Evolutionary conservation across 495 filamentous ascomycete species (phyloP).

Genomic region (Thozetella sp.): DNA sequence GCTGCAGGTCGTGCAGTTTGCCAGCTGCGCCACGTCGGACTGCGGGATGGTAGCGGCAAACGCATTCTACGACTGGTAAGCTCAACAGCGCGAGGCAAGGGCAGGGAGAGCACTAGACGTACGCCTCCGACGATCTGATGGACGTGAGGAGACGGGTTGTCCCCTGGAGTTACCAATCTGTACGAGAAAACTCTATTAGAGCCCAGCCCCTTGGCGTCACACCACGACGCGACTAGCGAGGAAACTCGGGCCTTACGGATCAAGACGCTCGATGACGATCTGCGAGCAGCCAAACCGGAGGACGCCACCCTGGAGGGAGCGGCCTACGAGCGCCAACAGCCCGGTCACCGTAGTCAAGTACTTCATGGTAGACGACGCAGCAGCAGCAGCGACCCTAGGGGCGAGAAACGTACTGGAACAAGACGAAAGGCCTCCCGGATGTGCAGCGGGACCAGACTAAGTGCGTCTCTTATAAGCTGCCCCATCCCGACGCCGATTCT

Average conservation of each 20-base stretch:
- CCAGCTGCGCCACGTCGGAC: constrained; percentile 17
- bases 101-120: no score
- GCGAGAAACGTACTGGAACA: background rate
- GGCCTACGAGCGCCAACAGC: background rate
- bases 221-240: background rate
- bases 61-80: constrained; percentile 12
- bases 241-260: constrained; percentile 2
- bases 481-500: no score
- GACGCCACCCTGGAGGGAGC: background rate
- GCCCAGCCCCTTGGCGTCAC: background rate
- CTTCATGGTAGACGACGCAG: background rate
- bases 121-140: constrained; percentile 40
- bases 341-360: background rate
- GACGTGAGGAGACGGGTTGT: constrained; percentile 26
- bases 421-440: background rate
- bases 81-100: background rate
- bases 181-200: background rate
- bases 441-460: background rate
- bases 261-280: constrained; percentile 18
- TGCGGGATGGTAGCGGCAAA: constrained; percentile 27
- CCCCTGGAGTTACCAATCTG: constrained; percentile 27
- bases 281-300: constrained; percentile 25
- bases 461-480: no score
- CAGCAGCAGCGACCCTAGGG: background rate
- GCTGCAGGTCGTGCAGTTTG: constrained; percentile 26